A percentile compares a stretch with the other conserved stretches of the same genome.
phyloP scores from a whole-genome alignment of 345 rosid species.

The Lagerstroemia speciosa region DNA sequence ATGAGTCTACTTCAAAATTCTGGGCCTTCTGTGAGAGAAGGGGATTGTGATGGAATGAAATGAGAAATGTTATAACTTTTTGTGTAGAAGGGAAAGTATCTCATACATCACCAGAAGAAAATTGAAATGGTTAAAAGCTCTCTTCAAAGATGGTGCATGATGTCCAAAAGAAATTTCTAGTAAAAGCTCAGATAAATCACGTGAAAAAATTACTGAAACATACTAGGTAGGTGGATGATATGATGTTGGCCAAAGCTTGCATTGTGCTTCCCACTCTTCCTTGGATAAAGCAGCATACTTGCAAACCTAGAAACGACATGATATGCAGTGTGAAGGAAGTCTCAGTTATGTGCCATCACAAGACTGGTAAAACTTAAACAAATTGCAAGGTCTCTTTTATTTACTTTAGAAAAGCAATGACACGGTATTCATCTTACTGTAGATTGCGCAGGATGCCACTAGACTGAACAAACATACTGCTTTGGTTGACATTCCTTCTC shows the following conservation, averaged over 20 bases:
- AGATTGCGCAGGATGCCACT: not conserved
- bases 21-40: not conserved
- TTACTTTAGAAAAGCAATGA: not conserved
- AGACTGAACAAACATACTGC: not conserved
- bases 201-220: constrained; percentile 20
- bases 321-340: not conserved
- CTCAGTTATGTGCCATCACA: not conserved
- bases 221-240: constrained; percentile 90
- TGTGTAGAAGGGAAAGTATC: not conserved
- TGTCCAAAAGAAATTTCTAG: not conserved
- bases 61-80: not conserved
- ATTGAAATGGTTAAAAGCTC: not conserved
- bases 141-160: not conserved
- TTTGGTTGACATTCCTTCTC: not conserved
- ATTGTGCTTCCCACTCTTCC: constrained; percentile 87
- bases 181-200: not conserved
- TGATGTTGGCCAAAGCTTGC: constrained; percentile 92
- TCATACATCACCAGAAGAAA: not conserved
- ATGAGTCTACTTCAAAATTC: not conserved
- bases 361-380: too few relatives aligned
- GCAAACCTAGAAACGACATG: constrained; percentile 39
- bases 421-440: not conserved
- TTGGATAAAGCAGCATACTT: constrained; percentile 62
- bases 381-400: not conserved
- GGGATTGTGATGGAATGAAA: not conserved